Evolutionary conservation across 1,284 basidiomycete genomes (phyloP).

Genomic region (Coniferiporia weirii): DNA sequence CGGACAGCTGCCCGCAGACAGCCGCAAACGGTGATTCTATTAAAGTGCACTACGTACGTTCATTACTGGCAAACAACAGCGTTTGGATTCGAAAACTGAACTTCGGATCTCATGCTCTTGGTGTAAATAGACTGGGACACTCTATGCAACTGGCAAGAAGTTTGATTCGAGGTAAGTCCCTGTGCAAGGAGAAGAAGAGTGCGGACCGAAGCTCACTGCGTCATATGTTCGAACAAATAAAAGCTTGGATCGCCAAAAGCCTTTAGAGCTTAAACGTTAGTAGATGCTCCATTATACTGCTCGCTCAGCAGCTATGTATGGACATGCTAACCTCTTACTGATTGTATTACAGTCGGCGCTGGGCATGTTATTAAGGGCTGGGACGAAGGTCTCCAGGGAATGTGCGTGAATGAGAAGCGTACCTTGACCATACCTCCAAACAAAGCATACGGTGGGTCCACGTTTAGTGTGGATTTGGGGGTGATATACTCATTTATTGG

Average conservation of each 20-base stretch:
- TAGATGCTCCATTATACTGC: neutral
- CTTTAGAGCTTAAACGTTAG: constrained; percentile 67
- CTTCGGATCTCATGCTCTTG: neutral
- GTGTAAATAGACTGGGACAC: constrained; percentile 58
- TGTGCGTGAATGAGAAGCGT: constrained; percentile 90
- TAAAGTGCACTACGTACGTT: constrained; percentile 75
- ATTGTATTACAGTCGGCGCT: constrained; percentile 52
- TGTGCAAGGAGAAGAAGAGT: neutral
- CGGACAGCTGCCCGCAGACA: constrained; percentile 53
- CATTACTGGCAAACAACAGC: neutral
- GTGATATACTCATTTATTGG: neutral
- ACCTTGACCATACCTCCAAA: constrained; percentile 80
- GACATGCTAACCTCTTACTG: neutral
- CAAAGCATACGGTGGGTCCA: constrained; percentile 73
- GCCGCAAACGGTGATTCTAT: constrained; percentile 64
- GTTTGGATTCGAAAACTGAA: neutral
- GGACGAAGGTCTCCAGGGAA: constrained; percentile 75
- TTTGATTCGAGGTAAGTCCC: constrained; percentile 73
- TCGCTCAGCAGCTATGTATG: neutral
- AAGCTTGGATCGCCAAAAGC: constrained; percentile 61
- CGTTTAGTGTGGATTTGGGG: neutral
- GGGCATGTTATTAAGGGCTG: constrained; percentile 82
- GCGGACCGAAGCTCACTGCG: neutral
- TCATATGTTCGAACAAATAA: neutral
- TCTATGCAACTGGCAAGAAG: constrained; percentile 67